Conservation (phyloP, 805 yeast genomes). For the Saturnispora sekii region DNA sequence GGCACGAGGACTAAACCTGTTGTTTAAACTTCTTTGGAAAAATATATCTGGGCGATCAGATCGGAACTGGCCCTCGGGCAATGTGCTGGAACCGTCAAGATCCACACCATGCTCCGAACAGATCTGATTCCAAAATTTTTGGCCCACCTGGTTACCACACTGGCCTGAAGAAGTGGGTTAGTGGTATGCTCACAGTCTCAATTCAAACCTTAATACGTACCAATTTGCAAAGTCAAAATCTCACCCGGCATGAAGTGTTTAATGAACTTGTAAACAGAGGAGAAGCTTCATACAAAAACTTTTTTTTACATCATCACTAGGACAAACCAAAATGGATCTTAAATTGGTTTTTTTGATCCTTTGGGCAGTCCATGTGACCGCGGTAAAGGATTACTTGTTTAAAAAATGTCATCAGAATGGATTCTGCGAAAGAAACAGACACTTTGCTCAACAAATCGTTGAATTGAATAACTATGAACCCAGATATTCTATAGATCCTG, state of each 20-base stretch:
- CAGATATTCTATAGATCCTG: conserved; percentile 33
- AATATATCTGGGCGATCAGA: conserved; percentile 78
- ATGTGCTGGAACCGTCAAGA: conserved; percentile 18
- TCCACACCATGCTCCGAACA: conserved; percentile 77
- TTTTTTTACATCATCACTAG: not conserved
- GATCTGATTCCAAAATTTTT: conserved; percentile 84
- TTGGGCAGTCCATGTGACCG: conserved; percentile 13
- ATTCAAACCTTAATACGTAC: conserved; percentile 20
- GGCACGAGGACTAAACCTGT: conserved; percentile 82
- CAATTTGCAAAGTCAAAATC: conserved; percentile 58
- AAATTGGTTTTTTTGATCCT: not conserved
- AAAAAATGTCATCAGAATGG: conserved; percentile 75
- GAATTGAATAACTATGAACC: conserved; percentile 22
- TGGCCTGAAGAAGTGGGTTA: conserved; percentile 43
- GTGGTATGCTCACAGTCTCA: conserved; percentile 6
- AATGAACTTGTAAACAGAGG: not conserved
- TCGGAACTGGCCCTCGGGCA: conserved; percentile 25
- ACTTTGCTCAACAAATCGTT: conserved; percentile 41
- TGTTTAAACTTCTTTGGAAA: conserved; percentile 60
- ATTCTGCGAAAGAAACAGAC: conserved; percentile 71
- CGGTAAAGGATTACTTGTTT: conserved; percentile 58
- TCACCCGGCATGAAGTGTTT: conserved; percentile 41
- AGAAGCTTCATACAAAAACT: not conserved
- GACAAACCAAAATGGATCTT: not conserved
- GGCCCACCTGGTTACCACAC: conserved; percentile 95